Evolutionary conservation across 1,139 yeast species (phyloP).

Genomic region (Pichia sp.): DNA sequence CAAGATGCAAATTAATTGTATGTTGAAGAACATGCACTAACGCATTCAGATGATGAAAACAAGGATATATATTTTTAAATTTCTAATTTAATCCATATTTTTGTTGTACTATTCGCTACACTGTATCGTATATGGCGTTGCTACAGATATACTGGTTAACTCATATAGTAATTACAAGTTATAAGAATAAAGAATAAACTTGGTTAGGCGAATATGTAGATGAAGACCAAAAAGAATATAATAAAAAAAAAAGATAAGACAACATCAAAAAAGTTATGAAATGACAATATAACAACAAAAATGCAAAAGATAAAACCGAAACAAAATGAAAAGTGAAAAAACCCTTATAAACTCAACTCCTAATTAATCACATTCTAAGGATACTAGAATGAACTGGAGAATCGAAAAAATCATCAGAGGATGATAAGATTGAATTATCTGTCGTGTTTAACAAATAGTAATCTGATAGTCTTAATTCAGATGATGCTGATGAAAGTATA

Average conservation of each 20-base stretch:
- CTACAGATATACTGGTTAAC: no score
- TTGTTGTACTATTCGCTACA: not conserved
- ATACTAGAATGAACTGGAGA: not conserved
- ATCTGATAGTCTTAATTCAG: not conserved
- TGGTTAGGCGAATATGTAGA: not conserved
- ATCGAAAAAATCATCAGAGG: slow-evolving; percentile 10
- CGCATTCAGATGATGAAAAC: not conserved
- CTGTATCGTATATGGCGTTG: no score
- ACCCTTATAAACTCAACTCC: not conserved
- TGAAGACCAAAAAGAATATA: not conserved
- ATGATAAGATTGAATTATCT: slow-evolving; percentile 4
- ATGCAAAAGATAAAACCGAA: not conserved
- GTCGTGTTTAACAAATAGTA: not conserved
- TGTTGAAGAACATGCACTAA: not conserved
- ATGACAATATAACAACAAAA: not conserved
- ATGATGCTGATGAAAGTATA: not conserved
- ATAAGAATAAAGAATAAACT: no score
- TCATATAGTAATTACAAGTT: no score
- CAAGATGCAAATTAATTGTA: not conserved
- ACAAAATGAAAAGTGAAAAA: not conserved
- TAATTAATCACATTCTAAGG: not conserved
- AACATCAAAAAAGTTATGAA: not conserved
- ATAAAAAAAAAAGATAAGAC: not conserved
- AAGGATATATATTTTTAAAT: not conserved
- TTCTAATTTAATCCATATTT: not conserved